Evolutionary conservation across 805 yeast species (phyloP).

Genomic region (Jamesozyma gamospora): DNA sequence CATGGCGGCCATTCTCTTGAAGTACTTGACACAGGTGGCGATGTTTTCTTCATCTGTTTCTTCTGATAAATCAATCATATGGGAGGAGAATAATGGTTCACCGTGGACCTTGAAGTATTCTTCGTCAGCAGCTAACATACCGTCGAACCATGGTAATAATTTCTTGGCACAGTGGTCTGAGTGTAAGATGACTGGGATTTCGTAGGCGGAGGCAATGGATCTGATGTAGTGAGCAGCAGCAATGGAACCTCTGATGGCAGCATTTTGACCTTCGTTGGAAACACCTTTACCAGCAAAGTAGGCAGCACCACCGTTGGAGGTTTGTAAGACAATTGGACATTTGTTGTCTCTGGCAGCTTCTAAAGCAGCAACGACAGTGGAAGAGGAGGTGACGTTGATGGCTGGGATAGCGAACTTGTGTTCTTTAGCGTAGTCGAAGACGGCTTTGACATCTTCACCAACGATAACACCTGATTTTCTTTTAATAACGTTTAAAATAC

Average conservation of each 20-base stretch:
- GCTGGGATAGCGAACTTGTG: slow-evolving; percentile 97
- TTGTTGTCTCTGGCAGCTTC: slow-evolving; percentile 94
- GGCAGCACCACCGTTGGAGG: slow-evolving; percentile 99
- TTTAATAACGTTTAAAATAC: slow-evolving; percentile 63
- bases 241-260: slow-evolving; percentile 87
- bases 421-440: slow-evolving; percentile 87
- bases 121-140: slow-evolving; percentile 95
- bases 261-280: slow-evolving; percentile 82
- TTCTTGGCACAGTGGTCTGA: slow-evolving; percentile 99
- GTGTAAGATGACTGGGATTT: slow-evolving; percentile 93
- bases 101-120: slow-evolving; percentile 78
- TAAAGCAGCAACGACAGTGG: slow-evolving; percentile 92
- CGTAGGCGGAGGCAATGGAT: slow-evolving; percentile 91
- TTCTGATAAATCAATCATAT: slow-evolving; percentile 97
- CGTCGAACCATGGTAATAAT: slow-evolving; percentile 97
- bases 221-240: slow-evolving; percentile 98
- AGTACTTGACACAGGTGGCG: slow-evolving; percentile 86
- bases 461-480: slow-evolving; percentile 97
- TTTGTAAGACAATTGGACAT: slow-evolving; percentile 92
- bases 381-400: slow-evolving; percentile 94
- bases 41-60: slow-evolving; percentile 95
- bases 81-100: slow-evolving; percentile 95
- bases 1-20: slow-evolving; percentile 86
- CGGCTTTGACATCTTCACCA: slow-evolving; percentile 84
- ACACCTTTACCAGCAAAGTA: slow-evolving; percentile 99